These are phyloP conservation scores for Penicillium turbatum DNA, from an alignment of 495 filamentous ascomycete species.

Conservation along the genomic window DNA sequence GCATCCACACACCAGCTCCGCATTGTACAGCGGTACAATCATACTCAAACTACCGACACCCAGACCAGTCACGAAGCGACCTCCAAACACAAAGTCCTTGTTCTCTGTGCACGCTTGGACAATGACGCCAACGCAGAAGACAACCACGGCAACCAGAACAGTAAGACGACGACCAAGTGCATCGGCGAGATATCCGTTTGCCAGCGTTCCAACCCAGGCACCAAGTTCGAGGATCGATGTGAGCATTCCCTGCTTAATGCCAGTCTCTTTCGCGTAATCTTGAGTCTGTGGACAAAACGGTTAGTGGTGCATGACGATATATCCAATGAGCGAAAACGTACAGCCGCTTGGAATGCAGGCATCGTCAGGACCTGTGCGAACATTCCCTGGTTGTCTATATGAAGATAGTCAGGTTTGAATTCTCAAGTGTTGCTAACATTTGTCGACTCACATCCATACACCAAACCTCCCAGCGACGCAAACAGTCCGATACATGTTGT, in stretches of 20 bases:
- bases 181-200: constrained; percentile 73
- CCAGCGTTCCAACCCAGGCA: constrained; percentile 73
- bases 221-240: constrained; percentile 79
- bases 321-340: constrained; percentile 2
- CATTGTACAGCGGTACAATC: constrained; percentile 59
- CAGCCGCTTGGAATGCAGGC: constrained; percentile 27
- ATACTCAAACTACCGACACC: constrained; percentile 36
- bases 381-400: constrained; percentile 37
- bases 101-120: constrained; percentile 62
- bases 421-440: background rate
- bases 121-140: constrained; percentile 74
- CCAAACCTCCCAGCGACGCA: constrained; percentile 35
- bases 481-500: constrained; percentile 33
- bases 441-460: constrained; percentile 33
- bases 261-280: constrained; percentile 39
- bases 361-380: constrained; percentile 37
- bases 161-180: constrained; percentile 67
- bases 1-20: constrained; percentile 50
- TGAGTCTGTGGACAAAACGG: constrained; percentile 16
- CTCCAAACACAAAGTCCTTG: constrained; percentile 60
- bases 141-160: constrained; percentile 59
- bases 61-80: constrained; percentile 69
- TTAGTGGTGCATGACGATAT: background rate
- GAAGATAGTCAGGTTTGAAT: background rate
- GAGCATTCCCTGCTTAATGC: constrained; percentile 57